Percentiles rank a stretch among this genome's conserved stretches.
These are phyloP conservation scores for Capronia americana DNA, from an alignment of 2,329 filamentous ascomycete species.

Conservation along the genomic window DNA sequence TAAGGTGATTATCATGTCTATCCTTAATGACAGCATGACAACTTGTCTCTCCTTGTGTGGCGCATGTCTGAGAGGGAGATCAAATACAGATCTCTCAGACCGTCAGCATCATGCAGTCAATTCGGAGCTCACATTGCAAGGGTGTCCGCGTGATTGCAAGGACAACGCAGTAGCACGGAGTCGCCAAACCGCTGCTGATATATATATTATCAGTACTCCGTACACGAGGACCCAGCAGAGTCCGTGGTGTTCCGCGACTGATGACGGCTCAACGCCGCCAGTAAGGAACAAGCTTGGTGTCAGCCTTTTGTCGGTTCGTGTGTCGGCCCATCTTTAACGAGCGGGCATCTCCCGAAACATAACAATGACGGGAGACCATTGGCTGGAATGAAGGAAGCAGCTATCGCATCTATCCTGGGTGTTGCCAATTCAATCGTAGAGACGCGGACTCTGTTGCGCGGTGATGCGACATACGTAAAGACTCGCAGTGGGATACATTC, in stretches of 20 bases:
- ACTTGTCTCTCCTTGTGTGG: conserved; percentile 11
- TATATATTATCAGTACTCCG: conserved; percentile 7
- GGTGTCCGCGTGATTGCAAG: conserved; percentile 17
- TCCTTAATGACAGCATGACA: conserved; percentile 4
- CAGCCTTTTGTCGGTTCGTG: conserved; percentile 4
- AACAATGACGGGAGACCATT: neutral
- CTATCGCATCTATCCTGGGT: neutral
- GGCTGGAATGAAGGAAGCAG: conserved; percentile 3
- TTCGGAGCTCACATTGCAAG: neutral
- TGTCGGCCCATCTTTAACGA: neutral
- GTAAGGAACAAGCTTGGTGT: conserved; percentile 3
- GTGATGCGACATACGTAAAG: neutral
- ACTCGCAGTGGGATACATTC: conserved; percentile 3
- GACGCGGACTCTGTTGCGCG: neutral
- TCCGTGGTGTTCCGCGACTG: conserved; percentile 11
- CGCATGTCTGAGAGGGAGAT: conserved; percentile 12
- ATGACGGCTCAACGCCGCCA: conserved; percentile 17
- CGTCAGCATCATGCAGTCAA: conserved; percentile 10
- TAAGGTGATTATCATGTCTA: neutral
- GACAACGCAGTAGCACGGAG: conserved; percentile 12
- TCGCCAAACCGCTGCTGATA: conserved; percentile 7
- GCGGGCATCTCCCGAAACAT: neutral
- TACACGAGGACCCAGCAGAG: conserved; percentile 7
- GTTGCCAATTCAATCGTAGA: conserved; percentile 11
- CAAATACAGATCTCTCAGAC: conserved; percentile 2